Percentiles rank a stretch among this genome's conserved stretches.
Evolutionary conservation across 352 stramenopile species (phyloP).

Genomic region (Globisporangium paroecandrum): DNA sequence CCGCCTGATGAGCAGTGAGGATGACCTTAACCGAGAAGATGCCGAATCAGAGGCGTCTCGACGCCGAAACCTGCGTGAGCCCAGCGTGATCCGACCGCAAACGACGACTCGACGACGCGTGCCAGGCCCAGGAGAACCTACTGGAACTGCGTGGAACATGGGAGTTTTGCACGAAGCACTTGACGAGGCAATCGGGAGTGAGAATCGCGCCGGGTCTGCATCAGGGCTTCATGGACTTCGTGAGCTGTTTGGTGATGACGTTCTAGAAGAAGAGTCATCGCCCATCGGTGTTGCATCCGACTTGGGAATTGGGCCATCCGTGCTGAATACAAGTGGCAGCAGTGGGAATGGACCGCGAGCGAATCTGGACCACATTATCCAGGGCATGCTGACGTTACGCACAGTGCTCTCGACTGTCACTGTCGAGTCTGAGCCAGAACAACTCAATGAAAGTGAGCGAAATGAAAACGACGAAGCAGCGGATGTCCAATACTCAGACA

Average conservation of each 20-base stretch:
- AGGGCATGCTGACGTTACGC: slow-evolving; percentile 50
- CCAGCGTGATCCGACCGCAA: slow-evolving; percentile 13
- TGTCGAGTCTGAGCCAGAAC: not conserved
- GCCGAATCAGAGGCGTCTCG: slow-evolving; percentile 1
- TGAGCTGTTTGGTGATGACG: slow-evolving; percentile 33
- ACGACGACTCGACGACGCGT: slow-evolving; percentile 13
- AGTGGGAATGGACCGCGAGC: not conserved
- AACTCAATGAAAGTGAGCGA: not conserved
- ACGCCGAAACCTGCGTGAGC: slow-evolving; percentile 17
- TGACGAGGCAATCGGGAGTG: not conserved
- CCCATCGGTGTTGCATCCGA: slow-evolving; percentile 25
- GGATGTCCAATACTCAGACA: slow-evolving; percentile 1
- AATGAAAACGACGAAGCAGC: not conserved
- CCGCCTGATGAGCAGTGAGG: slow-evolving; percentile 10
- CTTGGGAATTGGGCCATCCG: slow-evolving; percentile 24
- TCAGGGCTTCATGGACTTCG: slow-evolving; percentile 35
- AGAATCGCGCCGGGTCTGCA: not conserved
- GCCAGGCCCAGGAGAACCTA: slow-evolving; percentile 21
- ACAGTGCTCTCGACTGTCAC: slow-evolving; percentile 49
- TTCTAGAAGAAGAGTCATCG: slow-evolving; percentile 23
- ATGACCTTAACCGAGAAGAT: slow-evolving; percentile 2
- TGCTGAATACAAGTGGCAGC: not conserved
- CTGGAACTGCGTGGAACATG: slow-evolving; percentile 59
- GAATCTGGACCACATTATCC: slow-evolving; percentile 54
- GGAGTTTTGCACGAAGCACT: slow-evolving; percentile 54